A percentile compares a stretch with the other conserved stretches of the same genome.
Conservation (phyloP, 257 asterid species). For the Henckelia pumila region DNA sequence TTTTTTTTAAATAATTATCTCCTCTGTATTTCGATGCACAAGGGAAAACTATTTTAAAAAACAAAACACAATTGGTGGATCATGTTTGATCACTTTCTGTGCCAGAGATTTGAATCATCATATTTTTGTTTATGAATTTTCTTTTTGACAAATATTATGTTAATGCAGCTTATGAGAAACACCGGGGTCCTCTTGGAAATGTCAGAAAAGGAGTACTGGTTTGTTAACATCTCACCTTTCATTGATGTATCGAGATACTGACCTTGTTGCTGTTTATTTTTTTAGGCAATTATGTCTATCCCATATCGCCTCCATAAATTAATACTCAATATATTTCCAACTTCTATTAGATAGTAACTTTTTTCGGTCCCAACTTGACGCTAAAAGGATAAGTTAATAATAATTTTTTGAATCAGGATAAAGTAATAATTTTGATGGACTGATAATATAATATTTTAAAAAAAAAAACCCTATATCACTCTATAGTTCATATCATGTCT, state of each 20-base stretch:
- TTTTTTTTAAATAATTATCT: too few species aligned
- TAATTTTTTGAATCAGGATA: too few species aligned
- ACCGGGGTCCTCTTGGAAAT: constrained; percentile 96
- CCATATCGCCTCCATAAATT: background rate
- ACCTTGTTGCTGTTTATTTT: constrained; percentile 8
- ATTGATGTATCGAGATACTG: constrained; percentile 1
- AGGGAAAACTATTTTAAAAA: too few species aligned
- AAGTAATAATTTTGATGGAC: background rate
- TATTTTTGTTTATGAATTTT: background rate
- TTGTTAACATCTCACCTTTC: constrained; percentile 22
- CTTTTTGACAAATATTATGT: constrained; percentile 1
- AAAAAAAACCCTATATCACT: background rate
- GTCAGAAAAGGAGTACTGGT: constrained; percentile 99
- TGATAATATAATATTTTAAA: background rate
- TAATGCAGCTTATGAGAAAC: constrained; percentile 76
- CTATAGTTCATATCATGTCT: background rate
- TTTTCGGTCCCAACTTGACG: background rate
- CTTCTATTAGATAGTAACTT: background rate
- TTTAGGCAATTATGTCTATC: background rate
- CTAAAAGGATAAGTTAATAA: background rate
- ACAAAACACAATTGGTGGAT: too few species aligned
- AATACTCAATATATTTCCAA: background rate
- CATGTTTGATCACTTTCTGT: constrained; percentile 18
- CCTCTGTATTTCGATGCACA: too few species aligned
- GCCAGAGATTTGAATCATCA: background rate